A percentile compares a stretch with the other conserved stretches of the same genome.
These are phyloP conservation scores for Coemansia sp. DNA, from an alignment of 371 early-diverging fungal genomes.

Conservation along the genomic window DNA sequence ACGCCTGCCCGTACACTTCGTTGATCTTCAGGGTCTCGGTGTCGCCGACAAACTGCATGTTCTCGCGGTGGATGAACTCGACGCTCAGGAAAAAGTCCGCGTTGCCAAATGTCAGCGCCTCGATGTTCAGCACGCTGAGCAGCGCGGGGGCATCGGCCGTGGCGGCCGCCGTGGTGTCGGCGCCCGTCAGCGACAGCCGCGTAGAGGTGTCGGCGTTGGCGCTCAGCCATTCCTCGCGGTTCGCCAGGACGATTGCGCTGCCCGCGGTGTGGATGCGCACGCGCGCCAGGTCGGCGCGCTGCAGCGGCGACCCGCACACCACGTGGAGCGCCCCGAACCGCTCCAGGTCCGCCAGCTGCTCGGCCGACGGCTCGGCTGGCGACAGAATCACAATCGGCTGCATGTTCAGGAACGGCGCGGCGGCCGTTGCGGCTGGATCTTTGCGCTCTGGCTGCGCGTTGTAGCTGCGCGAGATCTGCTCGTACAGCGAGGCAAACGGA, in stretches of 20 bases:
- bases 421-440: neutral
- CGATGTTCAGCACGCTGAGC: conserved; percentile 65
- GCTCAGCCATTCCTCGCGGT: conserved; percentile 42
- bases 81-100: conserved; percentile 60
- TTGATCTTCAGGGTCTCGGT: conserved; percentile 54
- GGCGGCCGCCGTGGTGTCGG: conserved; percentile 46
- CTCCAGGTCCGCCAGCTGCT: conserved; percentile 48
- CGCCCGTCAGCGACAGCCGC: conserved; percentile 41
- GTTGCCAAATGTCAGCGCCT: conserved; percentile 55
- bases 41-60: conserved; percentile 69
- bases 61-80: conserved; percentile 68
- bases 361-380: conserved; percentile 48
- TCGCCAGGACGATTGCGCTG: conserved; percentile 59
- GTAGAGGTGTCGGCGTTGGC: conserved; percentile 31
- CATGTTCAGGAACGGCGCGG: conserved; percentile 33
- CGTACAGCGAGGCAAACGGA: conserved; percentile 35
- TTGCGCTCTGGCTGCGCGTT: neutral
- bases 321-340: conserved; percentile 57
- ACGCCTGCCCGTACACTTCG: conserved; percentile 55
- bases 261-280: conserved; percentile 57
- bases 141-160: conserved; percentile 64
- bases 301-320: conserved; percentile 60
- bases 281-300: conserved; percentile 57
- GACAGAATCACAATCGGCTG: conserved; percentile 63
- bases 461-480: conserved; percentile 46